Evolutionary conservation across 345 rosid genomes (phyloP).

Genomic region (Turnera subulata): DNA sequence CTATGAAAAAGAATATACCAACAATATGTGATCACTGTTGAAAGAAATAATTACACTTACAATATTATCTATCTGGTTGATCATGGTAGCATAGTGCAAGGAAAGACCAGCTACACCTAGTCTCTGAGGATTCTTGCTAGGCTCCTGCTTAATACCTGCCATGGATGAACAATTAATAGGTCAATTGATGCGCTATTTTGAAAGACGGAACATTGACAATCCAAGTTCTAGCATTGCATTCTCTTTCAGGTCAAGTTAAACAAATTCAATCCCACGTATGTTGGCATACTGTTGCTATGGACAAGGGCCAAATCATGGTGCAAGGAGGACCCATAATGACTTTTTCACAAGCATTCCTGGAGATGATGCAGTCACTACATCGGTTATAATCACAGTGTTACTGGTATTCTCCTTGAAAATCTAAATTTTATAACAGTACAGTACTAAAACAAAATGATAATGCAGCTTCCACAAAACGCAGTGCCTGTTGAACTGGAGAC

Average conservation of each 20-base stretch:
- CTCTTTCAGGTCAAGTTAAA: no score
- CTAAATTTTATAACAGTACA: no score
- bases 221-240: no score
- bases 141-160: constrained; percentile 27
- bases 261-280: no score
- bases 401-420: no score
- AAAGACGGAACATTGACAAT: no score
- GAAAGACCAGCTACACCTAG: constrained; percentile 87
- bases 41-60: constrained; percentile 38
- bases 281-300: no score
- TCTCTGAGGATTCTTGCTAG: constrained; percentile 32
- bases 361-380: no score
- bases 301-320: neutral
- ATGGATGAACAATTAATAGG: constrained; percentile 5
- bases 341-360: no score
- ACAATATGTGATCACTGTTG: neutral
- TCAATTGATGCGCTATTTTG: neutral
- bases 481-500: neutral
- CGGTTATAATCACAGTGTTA: no score
- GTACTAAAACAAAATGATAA: neutral
- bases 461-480: neutral
- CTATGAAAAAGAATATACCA: neutral
- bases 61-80: constrained; percentile 71
- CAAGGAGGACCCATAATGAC: no score
- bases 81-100: constrained; percentile 74